Evolutionary conservation across 495 filamentous ascomycete genomes (phyloP).

Genomic region (Aspergillus leporis): DNA sequence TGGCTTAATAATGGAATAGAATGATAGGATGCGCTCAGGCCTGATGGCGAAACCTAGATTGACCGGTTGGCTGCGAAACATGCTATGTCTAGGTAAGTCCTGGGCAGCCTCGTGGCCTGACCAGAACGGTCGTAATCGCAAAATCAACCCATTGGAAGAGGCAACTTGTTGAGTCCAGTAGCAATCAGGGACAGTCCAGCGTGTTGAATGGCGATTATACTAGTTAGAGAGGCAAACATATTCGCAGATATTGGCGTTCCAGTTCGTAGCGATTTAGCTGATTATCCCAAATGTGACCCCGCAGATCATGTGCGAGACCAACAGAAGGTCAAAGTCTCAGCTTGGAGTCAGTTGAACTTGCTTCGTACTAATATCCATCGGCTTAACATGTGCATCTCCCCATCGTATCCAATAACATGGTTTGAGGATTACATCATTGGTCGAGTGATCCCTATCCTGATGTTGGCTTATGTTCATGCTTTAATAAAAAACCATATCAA

Average conservation of each 20-base stretch:
- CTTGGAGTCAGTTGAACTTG: background rate
- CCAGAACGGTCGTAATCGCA: background rate
- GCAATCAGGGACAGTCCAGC: no score
- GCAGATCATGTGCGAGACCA: background rate
- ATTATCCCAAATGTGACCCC: background rate
- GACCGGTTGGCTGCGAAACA: background rate
- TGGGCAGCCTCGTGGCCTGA: conserved; percentile 1
- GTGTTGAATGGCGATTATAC: no score
- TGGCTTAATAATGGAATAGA: background rate
- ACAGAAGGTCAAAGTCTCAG: background rate
- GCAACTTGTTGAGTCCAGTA: background rate
- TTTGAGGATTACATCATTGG: background rate
- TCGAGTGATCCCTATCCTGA: no score
- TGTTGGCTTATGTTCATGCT: no score
- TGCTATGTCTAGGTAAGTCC: background rate
- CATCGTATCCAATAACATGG: background rate
- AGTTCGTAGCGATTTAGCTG: background rate
- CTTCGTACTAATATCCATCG: background rate
- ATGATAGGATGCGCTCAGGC: conserved; percentile 4
- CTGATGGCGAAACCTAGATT: conserved; percentile 1
- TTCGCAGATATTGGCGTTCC: no score
- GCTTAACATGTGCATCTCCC: background rate
- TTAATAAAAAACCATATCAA: no score
- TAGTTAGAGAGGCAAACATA: no score
- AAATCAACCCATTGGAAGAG: background rate